These are phyloP conservation scores for Symbiodinium pilosum DNA, from an alignment of 73 alveolate species.

Conservation along the genomic window DNA sequence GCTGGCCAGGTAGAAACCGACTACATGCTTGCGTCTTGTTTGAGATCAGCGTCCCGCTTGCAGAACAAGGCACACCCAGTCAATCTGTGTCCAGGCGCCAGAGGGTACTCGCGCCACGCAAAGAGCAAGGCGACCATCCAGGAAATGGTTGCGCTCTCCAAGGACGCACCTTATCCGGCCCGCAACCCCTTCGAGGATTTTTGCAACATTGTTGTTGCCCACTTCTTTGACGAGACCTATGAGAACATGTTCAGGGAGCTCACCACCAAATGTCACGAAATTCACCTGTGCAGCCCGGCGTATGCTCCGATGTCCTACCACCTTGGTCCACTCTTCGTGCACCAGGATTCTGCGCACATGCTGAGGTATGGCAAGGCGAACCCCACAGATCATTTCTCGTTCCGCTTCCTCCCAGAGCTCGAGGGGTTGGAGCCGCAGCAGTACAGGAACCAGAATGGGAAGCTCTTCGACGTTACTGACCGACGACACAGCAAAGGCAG, in stretches of 20 bases:
- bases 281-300: no score
- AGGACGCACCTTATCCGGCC: no score
- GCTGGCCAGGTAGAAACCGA: not conserved
- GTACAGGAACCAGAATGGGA: not conserved
- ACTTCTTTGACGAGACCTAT: no score
- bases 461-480: not conserved
- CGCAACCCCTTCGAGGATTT: no score
- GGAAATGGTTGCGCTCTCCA: no score
- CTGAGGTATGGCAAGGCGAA: not conserved
- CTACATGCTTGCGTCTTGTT: not conserved
- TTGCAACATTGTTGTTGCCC: no score
- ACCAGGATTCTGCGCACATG: not conserved
- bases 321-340: not conserved
- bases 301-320: no score
- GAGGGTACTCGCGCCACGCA: no score
- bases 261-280: no score
- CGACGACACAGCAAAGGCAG: not conserved
- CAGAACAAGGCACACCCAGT: not conserved
- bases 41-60: not conserved
- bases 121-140: no score
- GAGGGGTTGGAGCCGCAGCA: not conserved
- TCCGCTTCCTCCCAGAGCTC: not conserved
- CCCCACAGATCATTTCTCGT: not conserved
- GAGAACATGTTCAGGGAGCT: no score
- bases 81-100: not conserved